These are phyloP conservation scores for Xylaria sp. DNA, from an alignment of 2,329 filamentous ascomycete genomes.

Conservation along the genomic window DNA sequence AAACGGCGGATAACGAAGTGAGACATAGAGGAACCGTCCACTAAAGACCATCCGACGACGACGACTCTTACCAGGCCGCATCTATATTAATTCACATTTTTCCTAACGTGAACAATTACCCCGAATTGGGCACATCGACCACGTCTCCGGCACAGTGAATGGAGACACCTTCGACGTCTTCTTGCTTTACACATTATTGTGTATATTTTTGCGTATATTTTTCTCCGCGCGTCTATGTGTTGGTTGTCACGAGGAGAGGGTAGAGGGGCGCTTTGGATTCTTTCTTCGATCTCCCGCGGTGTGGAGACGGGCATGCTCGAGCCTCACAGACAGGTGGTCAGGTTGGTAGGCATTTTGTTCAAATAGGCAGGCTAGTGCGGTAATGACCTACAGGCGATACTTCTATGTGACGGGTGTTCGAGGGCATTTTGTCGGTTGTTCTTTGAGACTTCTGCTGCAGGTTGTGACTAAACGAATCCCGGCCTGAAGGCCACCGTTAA, in stretches of 20 bases:
- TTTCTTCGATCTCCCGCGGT: neutral
- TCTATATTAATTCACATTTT: conserved; percentile 3
- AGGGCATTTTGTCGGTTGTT: too few species aligned
- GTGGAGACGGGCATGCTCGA: neutral
- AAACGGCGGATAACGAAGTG: neutral
- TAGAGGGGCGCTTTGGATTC: neutral
- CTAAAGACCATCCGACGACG: neutral
- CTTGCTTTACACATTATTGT: neutral
- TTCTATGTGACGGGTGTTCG: neutral
- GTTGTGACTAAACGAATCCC: too few species aligned
- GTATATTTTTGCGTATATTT: conserved; percentile 2
- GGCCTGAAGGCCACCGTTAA: too few species aligned
- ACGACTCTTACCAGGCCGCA: neutral
- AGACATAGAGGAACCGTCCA: neutral
- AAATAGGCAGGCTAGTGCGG: neutral
- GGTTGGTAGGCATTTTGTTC: neutral
- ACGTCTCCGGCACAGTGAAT: neutral
- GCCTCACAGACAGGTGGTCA: neutral
- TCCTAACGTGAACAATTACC: too few species aligned
- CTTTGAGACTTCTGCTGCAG: too few species aligned
- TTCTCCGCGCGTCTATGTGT: neutral
- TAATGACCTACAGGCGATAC: conserved; percentile 1
- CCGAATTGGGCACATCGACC: too few species aligned
- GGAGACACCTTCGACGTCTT: neutral
- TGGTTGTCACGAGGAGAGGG: too few species aligned